Evolutionary conservation across 163 green algal genomes (phyloP).

Genomic region (Coccomyxa subellipsoidea): DNA sequence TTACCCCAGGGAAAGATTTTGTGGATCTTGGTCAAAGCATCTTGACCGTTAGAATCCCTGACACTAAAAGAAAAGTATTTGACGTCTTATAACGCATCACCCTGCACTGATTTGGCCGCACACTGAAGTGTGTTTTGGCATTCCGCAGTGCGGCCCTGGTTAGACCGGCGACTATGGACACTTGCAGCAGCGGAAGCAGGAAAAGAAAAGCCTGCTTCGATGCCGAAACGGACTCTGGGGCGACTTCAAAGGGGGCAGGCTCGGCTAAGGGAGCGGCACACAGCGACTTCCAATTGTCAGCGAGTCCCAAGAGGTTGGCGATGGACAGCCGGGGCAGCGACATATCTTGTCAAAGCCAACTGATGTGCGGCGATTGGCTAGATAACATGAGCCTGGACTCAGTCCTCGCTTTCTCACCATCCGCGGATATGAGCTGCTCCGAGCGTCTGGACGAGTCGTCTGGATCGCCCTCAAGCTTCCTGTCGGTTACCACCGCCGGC

Average conservation of each 20-base stretch:
- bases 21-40: not conserved
- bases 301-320: not conserved
- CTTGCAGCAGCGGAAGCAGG: not conserved
- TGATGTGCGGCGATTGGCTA: not conserved
- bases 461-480: not conserved
- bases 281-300: not conserved
- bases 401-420: not conserved
- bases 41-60: not conserved
- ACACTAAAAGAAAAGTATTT: no score
- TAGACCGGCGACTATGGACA: not conserved
- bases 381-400: not conserved
- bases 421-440: not conserved
- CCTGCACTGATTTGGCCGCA: not conserved
- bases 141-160: not conserved
- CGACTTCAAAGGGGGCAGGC: not conserved
- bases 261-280: not conserved
- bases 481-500: not conserved
- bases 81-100: no score
- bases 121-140: not conserved
- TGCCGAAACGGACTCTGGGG: not conserved
- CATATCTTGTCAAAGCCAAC: not conserved
- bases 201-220: not conserved
- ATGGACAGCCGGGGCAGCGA: not conserved
- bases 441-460: no score
- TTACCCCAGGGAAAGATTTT: not conserved